phyloP scores from a whole-genome alignment of 73 alveolate species.

The Uronychia setigera region DNA sequence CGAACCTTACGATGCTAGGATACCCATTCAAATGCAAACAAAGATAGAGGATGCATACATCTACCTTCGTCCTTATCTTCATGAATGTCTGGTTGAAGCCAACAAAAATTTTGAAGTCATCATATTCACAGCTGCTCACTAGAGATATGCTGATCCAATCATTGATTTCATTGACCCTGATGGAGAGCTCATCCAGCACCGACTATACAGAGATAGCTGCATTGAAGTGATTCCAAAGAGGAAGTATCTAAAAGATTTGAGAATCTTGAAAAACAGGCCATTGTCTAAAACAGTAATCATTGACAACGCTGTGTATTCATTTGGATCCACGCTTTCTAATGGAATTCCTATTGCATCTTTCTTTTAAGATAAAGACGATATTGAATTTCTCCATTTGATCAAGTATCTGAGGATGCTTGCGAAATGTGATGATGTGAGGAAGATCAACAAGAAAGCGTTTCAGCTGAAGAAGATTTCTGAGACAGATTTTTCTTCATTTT shows the following conservation, averaged over 20 bases:
- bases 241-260: constrained; percentile 46
- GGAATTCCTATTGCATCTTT: constrained; percentile 68
- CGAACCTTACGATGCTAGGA: neutral
- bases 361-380: constrained; percentile 51
- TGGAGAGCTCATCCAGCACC: constrained; percentile 58
- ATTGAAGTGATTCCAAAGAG: constrained; percentile 57
- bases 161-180: constrained; percentile 71
- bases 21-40: neutral
- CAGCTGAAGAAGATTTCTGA: constrained; percentile 26
- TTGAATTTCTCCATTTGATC: constrained; percentile 28
- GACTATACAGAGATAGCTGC: constrained; percentile 67
- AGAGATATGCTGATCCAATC: constrained; percentile 71
- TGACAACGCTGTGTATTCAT: constrained; percentile 57
- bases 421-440: constrained; percentile 51
- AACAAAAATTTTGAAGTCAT: constrained; percentile 61
- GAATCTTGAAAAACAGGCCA: constrained; percentile 43
- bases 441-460: constrained; percentile 39
- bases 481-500: neutral
- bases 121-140: constrained; percentile 70
- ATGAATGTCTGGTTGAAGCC: constrained; percentile 60
- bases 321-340: constrained; percentile 50
- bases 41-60: constrained; percentile 22
- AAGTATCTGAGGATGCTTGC: constrained; percentile 53
- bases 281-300: constrained; percentile 36
- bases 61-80: constrained; percentile 54